A percentile compares a stretch with the other conserved stretches of the same genome.
Conservation (phyloP, 441 rosid species). For the Corymbia calophylla region DNA sequence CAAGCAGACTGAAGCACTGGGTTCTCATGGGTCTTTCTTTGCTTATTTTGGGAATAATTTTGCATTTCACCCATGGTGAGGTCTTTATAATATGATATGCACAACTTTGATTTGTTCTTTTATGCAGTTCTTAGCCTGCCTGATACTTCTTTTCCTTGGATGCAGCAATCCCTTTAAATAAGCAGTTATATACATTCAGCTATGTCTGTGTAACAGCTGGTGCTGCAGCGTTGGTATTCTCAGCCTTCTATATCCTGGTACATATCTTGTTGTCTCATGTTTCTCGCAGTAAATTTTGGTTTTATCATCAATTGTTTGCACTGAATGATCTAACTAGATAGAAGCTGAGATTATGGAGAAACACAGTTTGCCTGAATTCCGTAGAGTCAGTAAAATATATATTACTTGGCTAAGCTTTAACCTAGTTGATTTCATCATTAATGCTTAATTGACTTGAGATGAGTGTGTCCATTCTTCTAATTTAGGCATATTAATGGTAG, state of each 20-base stretch:
- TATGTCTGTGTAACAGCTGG: constrained; percentile 81
- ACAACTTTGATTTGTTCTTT: not conserved
- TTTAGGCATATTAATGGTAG: not conserved
- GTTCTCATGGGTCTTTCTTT: constrained; percentile 40
- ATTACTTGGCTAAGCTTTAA: not conserved
- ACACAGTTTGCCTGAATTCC: not conserved
- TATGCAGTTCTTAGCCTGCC: not conserved
- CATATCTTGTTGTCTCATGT: not conserved
- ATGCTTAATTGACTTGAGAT: not conserved
- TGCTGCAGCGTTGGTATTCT: constrained; percentile 68
- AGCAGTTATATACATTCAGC: constrained; percentile 76
- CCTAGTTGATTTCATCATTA: not conserved
- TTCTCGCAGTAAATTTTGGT: not conserved
- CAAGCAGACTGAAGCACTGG: constrained; percentile 67
- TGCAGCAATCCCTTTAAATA: constrained; percentile 73
- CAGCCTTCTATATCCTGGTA: constrained; percentile 60
- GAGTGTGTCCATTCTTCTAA: not conserved
- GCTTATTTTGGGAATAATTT: constrained; percentile 50
- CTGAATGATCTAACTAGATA: not conserved
- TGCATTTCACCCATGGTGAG: constrained; percentile 72
- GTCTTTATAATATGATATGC: not conserved
- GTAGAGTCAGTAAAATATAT: not conserved
- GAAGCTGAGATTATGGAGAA: not conserved
- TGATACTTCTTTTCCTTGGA: not conserved
- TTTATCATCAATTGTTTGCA: not conserved